Evolutionary conservation across 2,329 filamentous ascomycete species (phyloP).

Genomic region (Tolypocladium pustulatum): DNA sequence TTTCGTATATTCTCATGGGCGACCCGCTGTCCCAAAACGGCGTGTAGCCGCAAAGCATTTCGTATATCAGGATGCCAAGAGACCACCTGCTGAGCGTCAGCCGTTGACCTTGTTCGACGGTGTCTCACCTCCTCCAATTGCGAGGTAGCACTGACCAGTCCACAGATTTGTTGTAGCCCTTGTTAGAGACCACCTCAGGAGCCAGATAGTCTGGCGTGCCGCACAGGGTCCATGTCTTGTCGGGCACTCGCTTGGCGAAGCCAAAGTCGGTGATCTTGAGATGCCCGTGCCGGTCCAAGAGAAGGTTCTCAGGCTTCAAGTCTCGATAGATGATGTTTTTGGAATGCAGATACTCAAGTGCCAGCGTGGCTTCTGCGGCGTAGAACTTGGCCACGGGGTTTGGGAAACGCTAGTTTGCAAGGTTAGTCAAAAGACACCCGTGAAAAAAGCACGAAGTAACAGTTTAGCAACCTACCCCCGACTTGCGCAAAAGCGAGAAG

Average conservation of each 20-base stretch:
- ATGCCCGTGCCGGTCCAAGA: slow-evolving; percentile 86
- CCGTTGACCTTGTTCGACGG: background rate
- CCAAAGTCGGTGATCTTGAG: slow-evolving; percentile 98
- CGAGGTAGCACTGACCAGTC: slow-evolving; percentile 68
- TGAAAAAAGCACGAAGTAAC: too few species aligned
- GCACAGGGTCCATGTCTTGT: slow-evolving; percentile 98
- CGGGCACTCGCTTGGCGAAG: slow-evolving; percentile 94
- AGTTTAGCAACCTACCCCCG: slow-evolving; percentile 49
- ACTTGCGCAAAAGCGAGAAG: slow-evolving; percentile 90
- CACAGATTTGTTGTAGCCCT: slow-evolving; percentile 98
- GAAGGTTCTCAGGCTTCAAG: slow-evolving; percentile 87
- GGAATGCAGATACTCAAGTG: slow-evolving; percentile 87
- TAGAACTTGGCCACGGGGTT: slow-evolving; percentile 99
- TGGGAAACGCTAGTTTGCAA: slow-evolving; percentile 68
- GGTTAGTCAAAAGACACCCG: background rate
- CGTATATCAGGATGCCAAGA: slow-evolving; percentile 93
- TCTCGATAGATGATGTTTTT: slow-evolving; percentile 98
- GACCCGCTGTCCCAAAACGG: slow-evolving; percentile 98
- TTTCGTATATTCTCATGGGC: slow-evolving; percentile 99
- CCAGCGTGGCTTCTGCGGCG: slow-evolving; percentile 90
- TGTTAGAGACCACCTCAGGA: slow-evolving; percentile 96
- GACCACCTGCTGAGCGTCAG: slow-evolving; percentile 66
- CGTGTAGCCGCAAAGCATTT: slow-evolving; percentile 98
- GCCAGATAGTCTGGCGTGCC: slow-evolving; percentile 96
- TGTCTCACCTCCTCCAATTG: background rate